Conservation (phyloP, 129 eudicot genomes). For the Ambrosia artemisiifolia region DNA sequence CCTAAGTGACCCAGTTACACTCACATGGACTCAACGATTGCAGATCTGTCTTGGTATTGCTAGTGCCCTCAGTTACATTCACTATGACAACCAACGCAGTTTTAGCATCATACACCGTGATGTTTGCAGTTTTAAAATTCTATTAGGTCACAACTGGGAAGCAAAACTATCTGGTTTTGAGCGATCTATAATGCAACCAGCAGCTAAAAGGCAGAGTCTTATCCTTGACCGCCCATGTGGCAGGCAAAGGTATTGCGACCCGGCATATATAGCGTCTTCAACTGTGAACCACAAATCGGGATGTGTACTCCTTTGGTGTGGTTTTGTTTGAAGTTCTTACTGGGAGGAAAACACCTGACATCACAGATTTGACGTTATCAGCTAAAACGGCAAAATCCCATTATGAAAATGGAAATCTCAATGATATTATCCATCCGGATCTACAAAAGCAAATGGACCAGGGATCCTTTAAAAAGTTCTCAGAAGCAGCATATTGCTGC, state of each 20-base stretch:
- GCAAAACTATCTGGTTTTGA: constrained; percentile 2
- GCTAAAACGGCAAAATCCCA: background rate
- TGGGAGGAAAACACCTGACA: background rate
- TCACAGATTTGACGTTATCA: background rate
- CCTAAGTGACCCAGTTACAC: background rate
- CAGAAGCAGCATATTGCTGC: background rate
- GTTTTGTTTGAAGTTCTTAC: background rate
- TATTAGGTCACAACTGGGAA: background rate
- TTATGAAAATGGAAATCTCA: background rate
- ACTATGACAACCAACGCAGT: background rate
- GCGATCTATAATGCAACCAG: background rate
- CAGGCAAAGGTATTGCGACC: background rate
- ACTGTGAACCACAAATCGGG: background rate
- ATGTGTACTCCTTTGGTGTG: background rate
- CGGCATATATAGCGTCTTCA: background rate
- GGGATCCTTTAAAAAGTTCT: background rate
- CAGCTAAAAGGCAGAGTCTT: background rate
- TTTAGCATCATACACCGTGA: background rate
- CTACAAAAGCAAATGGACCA: background rate
- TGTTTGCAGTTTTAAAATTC: background rate
- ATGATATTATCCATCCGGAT: background rate
- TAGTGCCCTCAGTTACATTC: background rate
- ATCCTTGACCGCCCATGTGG: background rate
- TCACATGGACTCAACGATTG: background rate
- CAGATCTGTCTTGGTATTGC: background rate